Percentiles rank a stretch among this genome's conserved stretches.
Evolutionary conservation across 371 early-diverging fungal species (phyloP).

Genomic region (Cokeromyces recurvatus): DNA sequence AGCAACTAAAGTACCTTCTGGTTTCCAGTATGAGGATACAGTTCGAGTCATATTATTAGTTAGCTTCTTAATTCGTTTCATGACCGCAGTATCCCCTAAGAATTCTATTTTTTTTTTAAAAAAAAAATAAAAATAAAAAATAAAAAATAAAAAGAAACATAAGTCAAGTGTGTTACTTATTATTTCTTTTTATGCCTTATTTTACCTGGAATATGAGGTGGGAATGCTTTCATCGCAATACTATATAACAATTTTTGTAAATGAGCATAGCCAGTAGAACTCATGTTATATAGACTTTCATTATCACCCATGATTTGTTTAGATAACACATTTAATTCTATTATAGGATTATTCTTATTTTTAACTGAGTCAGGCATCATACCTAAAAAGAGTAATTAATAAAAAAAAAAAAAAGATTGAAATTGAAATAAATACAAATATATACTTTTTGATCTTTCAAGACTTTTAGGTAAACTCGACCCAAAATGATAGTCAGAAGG

Average conservation of each 20-base stretch:
- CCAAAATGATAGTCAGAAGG: constrained; percentile 28
- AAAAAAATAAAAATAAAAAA: neutral
- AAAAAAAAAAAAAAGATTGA: too few species aligned
- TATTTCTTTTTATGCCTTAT: neutral
- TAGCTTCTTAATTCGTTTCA: constrained; percentile 35
- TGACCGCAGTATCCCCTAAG: constrained; percentile 30
- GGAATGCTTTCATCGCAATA: constrained; percentile 43
- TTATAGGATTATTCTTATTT: too few species aligned
- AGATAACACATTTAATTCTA: too few species aligned
- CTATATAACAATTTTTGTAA: constrained; percentile 42
- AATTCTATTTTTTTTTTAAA: constrained; percentile 26
- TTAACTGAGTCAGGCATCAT: too few species aligned
- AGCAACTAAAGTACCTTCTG: constrained; percentile 65
- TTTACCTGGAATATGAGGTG: constrained; percentile 45
- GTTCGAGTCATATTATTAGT: constrained; percentile 15
- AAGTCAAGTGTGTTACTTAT: too few species aligned
- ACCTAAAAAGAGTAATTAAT: too few species aligned
- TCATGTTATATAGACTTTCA: neutral
- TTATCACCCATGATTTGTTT: too few species aligned
- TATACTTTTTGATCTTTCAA: constrained; percentile 23
- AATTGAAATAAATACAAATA: too few species aligned
- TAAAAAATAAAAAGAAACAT: too few species aligned
- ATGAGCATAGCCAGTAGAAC: constrained; percentile 33
- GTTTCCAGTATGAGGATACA: constrained; percentile 25
- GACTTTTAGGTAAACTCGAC: constrained; percentile 14